Percentiles rank a stretch among this genome's conserved stretches.
Conservation (phyloP, 1,284 basidiomycete species). For the Cutaneotrichosporon cavernicola region DNA sequence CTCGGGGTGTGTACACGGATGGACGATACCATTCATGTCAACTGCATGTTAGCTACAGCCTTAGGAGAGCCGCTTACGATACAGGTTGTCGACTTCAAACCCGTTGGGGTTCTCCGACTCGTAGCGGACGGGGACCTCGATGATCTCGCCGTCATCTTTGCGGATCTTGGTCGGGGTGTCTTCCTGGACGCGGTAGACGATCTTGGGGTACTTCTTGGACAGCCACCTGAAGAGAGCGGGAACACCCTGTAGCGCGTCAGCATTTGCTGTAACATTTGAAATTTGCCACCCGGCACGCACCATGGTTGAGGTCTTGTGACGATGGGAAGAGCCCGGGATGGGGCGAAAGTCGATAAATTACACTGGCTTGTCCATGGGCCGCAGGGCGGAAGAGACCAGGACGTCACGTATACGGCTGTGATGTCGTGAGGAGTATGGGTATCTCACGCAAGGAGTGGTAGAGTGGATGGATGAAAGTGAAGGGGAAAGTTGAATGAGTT, state of each 20-base stretch:
- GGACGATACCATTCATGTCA: slow-evolving; percentile 66
- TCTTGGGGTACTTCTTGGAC: slow-evolving; percentile 95
- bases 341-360: background rate
- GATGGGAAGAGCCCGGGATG: background rate
- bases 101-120: slow-evolving; percentile 90
- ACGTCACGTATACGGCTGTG: background rate
- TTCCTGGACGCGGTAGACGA: slow-evolving; percentile 77
- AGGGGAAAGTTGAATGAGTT: background rate
- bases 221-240: slow-evolving; percentile 89
- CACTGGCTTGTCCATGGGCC: background rate
- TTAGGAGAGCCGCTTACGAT: slow-evolving; percentile 61
- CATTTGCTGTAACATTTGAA: background rate
- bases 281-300: slow-evolving; percentile 8
- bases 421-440: background rate
- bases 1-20: slow-evolving; percentile 98
- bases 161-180: slow-evolving; percentile 71
- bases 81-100: slow-evolving; percentile 91
- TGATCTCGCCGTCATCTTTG: slow-evolving; percentile 62
- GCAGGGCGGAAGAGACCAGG: background rate
- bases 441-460: background rate
- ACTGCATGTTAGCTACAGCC: slow-evolving; percentile 30
- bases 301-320: slow-evolving; percentile 15
- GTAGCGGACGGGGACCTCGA: slow-evolving; percentile 79
- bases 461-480: background rate
- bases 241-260: slow-evolving; percentile 63